Evolutionary conservation across 257 asterid species (phyloP).

Genomic region (Gynochthodes officinalis): DNA sequence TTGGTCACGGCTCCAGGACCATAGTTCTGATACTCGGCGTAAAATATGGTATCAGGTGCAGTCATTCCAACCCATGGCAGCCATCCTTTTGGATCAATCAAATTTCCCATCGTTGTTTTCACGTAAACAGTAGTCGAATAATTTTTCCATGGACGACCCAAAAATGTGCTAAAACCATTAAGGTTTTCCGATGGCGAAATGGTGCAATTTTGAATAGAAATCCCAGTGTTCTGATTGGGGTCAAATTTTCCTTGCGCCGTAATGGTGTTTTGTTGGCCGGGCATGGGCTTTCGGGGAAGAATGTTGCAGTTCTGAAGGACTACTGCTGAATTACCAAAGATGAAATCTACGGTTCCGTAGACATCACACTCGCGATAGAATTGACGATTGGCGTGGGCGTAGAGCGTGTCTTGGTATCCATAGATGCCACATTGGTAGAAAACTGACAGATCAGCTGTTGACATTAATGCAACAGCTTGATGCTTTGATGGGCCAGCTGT

Average conservation of each 20-base stretch:
- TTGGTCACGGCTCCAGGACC: constrained; percentile 68
- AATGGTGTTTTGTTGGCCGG: constrained; percentile 43
- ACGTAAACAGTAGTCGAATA: constrained; percentile 64
- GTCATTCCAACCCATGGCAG: constrained; percentile 76
- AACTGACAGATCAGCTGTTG: constrained; percentile 36
- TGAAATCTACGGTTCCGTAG: constrained; percentile 55
- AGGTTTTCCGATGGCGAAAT: constrained; percentile 55
- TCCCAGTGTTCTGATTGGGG: constrained; percentile 63
- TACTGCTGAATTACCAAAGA: constrained; percentile 49
- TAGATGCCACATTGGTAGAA: constrained; percentile 44
- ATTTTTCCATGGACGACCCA: constrained; percentile 92
- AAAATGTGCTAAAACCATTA: constrained; percentile 43
- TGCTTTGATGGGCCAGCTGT: constrained; percentile 47
- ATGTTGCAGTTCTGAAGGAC: constrained; percentile 54
- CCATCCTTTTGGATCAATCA: constrained; percentile 73
- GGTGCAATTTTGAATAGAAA: constrained; percentile 68
- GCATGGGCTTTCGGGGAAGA: constrained; percentile 31
- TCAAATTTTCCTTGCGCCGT: constrained; percentile 48
- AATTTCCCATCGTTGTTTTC: constrained; percentile 35
- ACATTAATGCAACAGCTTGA: constrained; percentile 48
- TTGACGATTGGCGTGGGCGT: constrained; percentile 43
- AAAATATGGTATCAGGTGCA: constrained; percentile 71
- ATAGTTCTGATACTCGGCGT: constrained; percentile 55
- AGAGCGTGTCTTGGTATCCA: constrained; percentile 54
- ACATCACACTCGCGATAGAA: constrained; percentile 49